Percentiles rank a stretch among this genome's conserved stretches.
Conservation (phyloP, 768 basidiomycete species). For the Lactifluus echinatus region DNA sequence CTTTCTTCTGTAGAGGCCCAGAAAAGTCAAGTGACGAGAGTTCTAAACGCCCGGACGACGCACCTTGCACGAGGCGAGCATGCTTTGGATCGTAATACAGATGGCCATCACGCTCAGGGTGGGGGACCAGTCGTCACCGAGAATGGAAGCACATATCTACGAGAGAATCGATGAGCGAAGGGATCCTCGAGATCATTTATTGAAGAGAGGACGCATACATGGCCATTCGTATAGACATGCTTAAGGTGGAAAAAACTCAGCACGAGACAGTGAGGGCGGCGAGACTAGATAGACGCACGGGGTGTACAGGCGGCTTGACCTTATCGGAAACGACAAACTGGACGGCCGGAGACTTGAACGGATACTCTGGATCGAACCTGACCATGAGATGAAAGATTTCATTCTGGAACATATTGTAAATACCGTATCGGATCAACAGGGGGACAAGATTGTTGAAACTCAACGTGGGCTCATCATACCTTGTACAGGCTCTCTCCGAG, state of each 20-base stretch:
- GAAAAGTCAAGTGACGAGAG: no score
- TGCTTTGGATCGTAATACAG: constrained; percentile 82
- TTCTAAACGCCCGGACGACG: no score
- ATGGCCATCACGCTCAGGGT: constrained; percentile 77
- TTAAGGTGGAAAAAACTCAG: constrained; percentile 28
- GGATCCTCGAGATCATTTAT: not conserved
- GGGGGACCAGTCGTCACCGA: constrained; percentile 86
- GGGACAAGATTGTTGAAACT: not conserved
- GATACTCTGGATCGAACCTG: constrained; percentile 73
- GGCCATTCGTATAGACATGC: constrained; percentile 86
- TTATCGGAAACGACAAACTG: constrained; percentile 67
- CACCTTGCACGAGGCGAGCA: constrained; percentile 90
- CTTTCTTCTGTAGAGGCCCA: no score
- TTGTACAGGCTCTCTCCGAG: constrained; percentile 76
- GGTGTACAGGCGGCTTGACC: constrained; percentile 66
- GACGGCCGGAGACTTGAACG: constrained; percentile 82
- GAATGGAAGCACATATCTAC: constrained; percentile 84
- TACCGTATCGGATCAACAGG: not conserved
- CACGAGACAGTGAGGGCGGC: not conserved
- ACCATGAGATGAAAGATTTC: constrained; percentile 76
- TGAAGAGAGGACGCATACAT: constrained; percentile 38
- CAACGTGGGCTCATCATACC: constrained; percentile 30
- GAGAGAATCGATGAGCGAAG: not conserved
- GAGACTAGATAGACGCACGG: constrained; percentile 39
- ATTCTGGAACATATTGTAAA: constrained; percentile 35